Evolutionary conservation across 768 basidiomycete genomes (phyloP), one percentile per base, ranked within the genome.

Genomic region (Suillus bovinus): DNA sequence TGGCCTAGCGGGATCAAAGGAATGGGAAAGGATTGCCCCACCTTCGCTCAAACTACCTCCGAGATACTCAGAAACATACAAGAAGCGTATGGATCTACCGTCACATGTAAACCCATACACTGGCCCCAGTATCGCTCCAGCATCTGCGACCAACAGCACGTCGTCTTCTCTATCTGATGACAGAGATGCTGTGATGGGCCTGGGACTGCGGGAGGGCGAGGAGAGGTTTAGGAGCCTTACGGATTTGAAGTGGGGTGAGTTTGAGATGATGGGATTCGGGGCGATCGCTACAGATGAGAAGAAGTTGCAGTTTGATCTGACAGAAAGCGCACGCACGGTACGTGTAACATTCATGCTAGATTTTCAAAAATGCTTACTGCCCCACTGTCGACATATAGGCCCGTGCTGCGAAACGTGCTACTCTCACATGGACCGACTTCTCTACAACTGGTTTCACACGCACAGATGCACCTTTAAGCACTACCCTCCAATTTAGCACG

Each of bases 341-440:
- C 64, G 80, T 63, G n/a, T 64, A 13, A 41, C 58, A 38, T 56
- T 58, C 16, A 13, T 36, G 2, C 44, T 36, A 52, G 49, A 38
- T 29, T n/a, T 61, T 59, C 39, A 42, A 56, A 29, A 24, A 53
- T 57, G 47, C 68, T 71, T n/a, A 31, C 67, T 5, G 24, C 22
- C 5, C 20, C n/a, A 42, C 29, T 5, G 39, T 44, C 68, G 10
- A 20, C 16, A 11, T 36, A 55, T 11, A 93, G 90, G 81, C 86
- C 70, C 85, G 83, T 59, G 66, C 84, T 2, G 80, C 85, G 46
- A 95, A 95, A 71, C 90, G 95, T 36, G 77, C 87, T 60, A 96
- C 95, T 0, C 82, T 98, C 64, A 86, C 87, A 22, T 98, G 95
- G 95, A 88, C 85, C 56, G 94, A 96, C 73, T 97, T 98, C 71